These are phyloP conservation scores for Fonsecaea multimorphosa DNA, from an alignment of 2,329 filamentous ascomycete species.

Conservation along the genomic window DNA sequence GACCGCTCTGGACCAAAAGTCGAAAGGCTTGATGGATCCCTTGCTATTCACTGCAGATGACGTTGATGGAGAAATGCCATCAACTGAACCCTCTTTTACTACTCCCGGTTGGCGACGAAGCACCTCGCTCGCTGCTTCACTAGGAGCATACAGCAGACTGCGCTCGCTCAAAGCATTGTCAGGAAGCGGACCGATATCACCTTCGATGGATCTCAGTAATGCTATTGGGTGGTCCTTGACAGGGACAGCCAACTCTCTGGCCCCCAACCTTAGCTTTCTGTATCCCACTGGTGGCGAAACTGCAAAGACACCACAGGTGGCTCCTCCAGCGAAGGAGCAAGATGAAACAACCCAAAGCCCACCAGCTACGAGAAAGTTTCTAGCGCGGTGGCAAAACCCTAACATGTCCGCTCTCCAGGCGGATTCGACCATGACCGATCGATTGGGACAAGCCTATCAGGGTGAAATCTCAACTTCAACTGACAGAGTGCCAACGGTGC, in stretches of 20 bases:
- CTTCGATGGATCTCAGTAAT: slow-evolving; percentile 58
- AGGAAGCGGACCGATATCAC: slow-evolving; percentile 44
- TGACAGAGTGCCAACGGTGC: slow-evolving; percentile 42
- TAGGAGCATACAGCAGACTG: slow-evolving; percentile 30
- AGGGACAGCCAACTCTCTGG: slow-evolving; percentile 83
- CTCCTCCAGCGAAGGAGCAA: not conserved
- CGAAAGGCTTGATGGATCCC: slow-evolving; percentile 82
- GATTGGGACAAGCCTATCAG: slow-evolving; percentile 11
- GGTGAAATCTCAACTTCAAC: slow-evolving; percentile 35
- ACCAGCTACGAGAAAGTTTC: not conserved
- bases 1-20: slow-evolving; percentile 83
- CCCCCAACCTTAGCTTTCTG: slow-evolving; percentile 80
- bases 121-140: slow-evolving; percentile 44
- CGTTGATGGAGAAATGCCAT: slow-evolving; percentile 70
- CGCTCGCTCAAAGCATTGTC: slow-evolving; percentile 37
- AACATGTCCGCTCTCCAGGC: not conserved
- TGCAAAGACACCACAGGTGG: not conserved
- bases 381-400: not conserved
- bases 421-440: not conserved
- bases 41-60: slow-evolving; percentile 72
- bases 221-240: slow-evolving; percentile 86
- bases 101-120: slow-evolving; percentile 57
- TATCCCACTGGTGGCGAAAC: slow-evolving; percentile 62
- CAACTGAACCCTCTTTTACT: slow-evolving; percentile 56
- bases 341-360: not conserved